phyloP scores from a whole-genome alignment of 2,329 filamentous ascomycete species.

The Talaromyces amestolkiae region DNA sequence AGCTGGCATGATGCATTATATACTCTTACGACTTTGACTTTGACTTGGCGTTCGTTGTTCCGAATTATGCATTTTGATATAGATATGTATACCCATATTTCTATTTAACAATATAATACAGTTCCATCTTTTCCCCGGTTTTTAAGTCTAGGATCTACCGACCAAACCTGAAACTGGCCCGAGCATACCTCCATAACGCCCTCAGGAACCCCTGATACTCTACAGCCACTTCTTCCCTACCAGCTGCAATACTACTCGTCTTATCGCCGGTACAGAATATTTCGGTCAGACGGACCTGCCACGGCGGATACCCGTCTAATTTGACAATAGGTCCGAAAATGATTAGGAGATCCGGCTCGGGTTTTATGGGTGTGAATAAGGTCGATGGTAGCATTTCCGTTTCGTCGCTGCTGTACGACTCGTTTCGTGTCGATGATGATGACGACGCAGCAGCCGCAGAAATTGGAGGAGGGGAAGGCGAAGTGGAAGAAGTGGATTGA shows the following conservation, averaged over 20 bases:
- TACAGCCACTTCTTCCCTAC: slow-evolving; percentile 53
- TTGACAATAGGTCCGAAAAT: slow-evolving; percentile 81
- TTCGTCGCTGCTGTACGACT: not conserved
- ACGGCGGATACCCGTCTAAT: slow-evolving; percentile 89
- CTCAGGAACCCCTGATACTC: slow-evolving; percentile 92
- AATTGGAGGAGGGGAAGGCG: slow-evolving; percentile 15
- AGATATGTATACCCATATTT: not conserved
- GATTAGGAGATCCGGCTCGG: slow-evolving; percentile 85
- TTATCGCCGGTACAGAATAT: slow-evolving; percentile 67
- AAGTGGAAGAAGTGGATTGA: slow-evolving; percentile 25
- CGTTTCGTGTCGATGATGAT: not conserved
- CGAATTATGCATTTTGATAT: slow-evolving; percentile 1
- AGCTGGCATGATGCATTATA: not conserved
- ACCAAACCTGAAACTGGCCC: slow-evolving; percentile 84
- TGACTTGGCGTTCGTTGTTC: not conserved
- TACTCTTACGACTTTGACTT: not conserved
- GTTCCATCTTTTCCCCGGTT: not conserved
- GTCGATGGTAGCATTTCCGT: slow-evolving; percentile 10
- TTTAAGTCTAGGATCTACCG: slow-evolving; percentile 37
- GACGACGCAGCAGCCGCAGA: not conserved
- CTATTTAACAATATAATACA: not conserved
- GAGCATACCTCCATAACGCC: slow-evolving; percentile 78
- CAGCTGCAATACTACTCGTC: slow-evolving; percentile 36
- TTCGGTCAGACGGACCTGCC: slow-evolving; percentile 92
- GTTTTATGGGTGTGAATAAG: slow-evolving; percentile 57